phyloP scores from a whole-genome alignment of 306 rosid species.

The Mimosa pudica region DNA sequence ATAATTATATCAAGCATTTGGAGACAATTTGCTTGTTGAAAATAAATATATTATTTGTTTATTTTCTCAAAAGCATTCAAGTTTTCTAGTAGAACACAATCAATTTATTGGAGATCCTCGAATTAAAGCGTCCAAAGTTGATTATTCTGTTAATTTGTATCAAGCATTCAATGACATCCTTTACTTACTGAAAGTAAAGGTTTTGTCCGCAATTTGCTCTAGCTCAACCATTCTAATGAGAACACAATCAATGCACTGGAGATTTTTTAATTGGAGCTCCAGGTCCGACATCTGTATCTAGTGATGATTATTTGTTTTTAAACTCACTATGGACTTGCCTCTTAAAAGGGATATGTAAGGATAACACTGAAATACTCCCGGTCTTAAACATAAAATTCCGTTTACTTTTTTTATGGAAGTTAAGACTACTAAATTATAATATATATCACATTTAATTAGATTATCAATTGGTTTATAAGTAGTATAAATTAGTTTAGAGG shows the following conservation, averaged over 20 bases:
- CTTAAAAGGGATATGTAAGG: not conserved
- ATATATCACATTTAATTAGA: no score
- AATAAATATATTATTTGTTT: not conserved
- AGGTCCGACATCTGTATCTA: not conserved
- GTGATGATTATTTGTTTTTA: not conserved
- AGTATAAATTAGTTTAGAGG: no score
- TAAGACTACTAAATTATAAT: no score
- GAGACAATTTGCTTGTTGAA: not conserved
- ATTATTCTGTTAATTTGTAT: constrained; percentile 1
- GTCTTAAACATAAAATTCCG: no score
- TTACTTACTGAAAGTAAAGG: constrained; percentile 2
- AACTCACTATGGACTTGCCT: not conserved
- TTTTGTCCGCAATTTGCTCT: not conserved
- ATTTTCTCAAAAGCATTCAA: constrained; percentile 3
- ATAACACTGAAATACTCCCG: not conserved
- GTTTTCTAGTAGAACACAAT: not conserved
- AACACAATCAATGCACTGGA: constrained; percentile 8
- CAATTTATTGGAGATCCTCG: not conserved
- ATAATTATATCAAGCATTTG: constrained; percentile 5
- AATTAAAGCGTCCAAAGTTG: not conserved
- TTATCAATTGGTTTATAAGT: no score
- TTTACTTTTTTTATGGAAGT: no score
- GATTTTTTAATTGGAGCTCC: not conserved
- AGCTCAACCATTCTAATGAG: not conserved
- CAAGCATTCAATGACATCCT: constrained; percentile 9